Evolutionary conservation across 1,284 basidiomycete species (phyloP).

Genomic region (Cystobasidium sp.): DNA sequence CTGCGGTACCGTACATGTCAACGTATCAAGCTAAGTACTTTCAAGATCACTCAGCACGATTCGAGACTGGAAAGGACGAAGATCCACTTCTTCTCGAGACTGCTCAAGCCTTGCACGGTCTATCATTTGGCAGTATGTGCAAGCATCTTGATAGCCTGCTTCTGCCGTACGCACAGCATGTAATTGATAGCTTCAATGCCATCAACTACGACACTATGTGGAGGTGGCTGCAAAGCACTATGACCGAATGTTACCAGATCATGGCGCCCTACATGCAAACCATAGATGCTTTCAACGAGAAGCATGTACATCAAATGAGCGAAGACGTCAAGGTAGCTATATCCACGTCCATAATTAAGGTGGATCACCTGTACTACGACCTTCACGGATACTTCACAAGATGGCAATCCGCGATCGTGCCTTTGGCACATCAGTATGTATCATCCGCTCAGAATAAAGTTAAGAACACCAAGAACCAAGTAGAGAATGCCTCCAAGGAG

Average conservation of each 20-base stretch:
- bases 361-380: background rate
- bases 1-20: background rate
- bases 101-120: background rate
- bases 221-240: background rate
- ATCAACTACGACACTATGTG: background rate
- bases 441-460: background rate
- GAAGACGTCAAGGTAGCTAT: background rate
- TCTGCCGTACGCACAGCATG: background rate
- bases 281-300: background rate
- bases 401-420: no score
- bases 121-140: background rate
- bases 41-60: background rate
- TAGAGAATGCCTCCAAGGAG: background rate
- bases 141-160: background rate
- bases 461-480: background rate
- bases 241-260: background rate
- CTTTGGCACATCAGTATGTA: background rate
- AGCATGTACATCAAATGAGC: background rate
- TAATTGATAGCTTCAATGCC: background rate
- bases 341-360: background rate
- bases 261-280: background rate
- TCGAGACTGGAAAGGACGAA: background rate
- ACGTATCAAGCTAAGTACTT: background rate
- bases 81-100: slow-evolving; percentile 2
- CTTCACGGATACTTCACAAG: background rate